Evolutionary conservation across 805 yeast species (phyloP).

Genomic region (Teunomyces kruisii): DNA sequence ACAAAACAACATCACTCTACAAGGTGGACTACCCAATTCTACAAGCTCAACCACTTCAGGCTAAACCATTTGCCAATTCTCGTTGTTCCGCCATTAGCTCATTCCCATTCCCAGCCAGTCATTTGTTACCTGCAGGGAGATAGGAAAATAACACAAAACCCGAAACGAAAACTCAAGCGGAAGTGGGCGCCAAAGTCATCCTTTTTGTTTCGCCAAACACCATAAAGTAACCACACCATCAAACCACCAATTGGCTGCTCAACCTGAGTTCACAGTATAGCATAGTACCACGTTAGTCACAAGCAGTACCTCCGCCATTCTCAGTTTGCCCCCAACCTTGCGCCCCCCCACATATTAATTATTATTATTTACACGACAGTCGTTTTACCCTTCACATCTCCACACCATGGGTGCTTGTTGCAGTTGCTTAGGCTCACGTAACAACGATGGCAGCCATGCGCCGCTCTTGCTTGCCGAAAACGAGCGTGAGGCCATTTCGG

Average conservation of each 20-base stretch:
- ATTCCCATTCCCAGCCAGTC: not conserved
- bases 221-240: not conserved
- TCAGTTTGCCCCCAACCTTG: not conserved
- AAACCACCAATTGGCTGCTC: constrained; percentile 1
- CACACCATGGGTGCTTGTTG: constrained; percentile 41
- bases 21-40: no score
- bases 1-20: no score
- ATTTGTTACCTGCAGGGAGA: constrained; percentile 1
- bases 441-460: constrained; percentile 62
- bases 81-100: not conserved
- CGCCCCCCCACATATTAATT: not conserved
- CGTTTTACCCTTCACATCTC: not conserved
- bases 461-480: constrained; percentile 85
- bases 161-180: not conserved
- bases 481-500: constrained; percentile 94
- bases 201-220: constrained; percentile 2
- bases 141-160: constrained; percentile 1
- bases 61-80: not conserved
- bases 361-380: not conserved
- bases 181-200: constrained; percentile 5
- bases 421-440: constrained; percentile 41
- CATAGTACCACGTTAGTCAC: not conserved
- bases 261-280: not conserved
- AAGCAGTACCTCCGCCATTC: not conserved
- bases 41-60: no score